Evolutionary conservation across 352 stramenopile species (phyloP), one percentile per base, ranked within the genome.

Genomic region (Phytophthora meadii): DNA sequence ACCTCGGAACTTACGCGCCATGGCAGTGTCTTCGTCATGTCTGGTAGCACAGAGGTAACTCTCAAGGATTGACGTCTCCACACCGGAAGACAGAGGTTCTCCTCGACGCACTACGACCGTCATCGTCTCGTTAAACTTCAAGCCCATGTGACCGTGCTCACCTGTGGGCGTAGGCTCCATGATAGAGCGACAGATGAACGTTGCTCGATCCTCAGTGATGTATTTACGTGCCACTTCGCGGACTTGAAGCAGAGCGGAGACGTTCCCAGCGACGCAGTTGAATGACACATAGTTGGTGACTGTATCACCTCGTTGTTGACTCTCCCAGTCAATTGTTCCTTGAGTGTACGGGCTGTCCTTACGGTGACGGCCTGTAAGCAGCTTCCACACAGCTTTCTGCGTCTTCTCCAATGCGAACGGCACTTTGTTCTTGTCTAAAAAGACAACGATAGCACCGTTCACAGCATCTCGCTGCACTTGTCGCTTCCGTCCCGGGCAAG

Each of bases 121-220:
- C 64, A 72, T 72, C 7, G 64, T 72, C 50, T 72, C 64, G 39
- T 68, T 57, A 34, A 72, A 72, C 50, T 63, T 68, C 12, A 72
- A 41, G 0, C 57, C 64, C 37, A 46, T 27, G 5, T 24, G 17
- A 0, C 49, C 57, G 4, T 42, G 54, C 24, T 58, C 19, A 1
- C 64, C 64, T 0, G 34, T 44, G 1, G 50, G 37, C 1, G 44
- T 72, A n/a, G 64, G 56, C 30, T 72, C 64, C 64, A 72, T 72
- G 3, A 68, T 17, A 4, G 64, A 72, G 14, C 64, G 46, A 24
- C 57, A 68, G 44, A 68, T 72, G 39, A 72, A 72, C n/a, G 59
- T 55, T 4, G 51, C 37, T 6, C 37, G 57, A 17, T 68, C 57
- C 14, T 68, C 57, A 1, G 64, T 54, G 15, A 63, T 11, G 42